Conservation (phyloP, 1,139 yeast species). For the Saccharomyces hybrid region DNA sequence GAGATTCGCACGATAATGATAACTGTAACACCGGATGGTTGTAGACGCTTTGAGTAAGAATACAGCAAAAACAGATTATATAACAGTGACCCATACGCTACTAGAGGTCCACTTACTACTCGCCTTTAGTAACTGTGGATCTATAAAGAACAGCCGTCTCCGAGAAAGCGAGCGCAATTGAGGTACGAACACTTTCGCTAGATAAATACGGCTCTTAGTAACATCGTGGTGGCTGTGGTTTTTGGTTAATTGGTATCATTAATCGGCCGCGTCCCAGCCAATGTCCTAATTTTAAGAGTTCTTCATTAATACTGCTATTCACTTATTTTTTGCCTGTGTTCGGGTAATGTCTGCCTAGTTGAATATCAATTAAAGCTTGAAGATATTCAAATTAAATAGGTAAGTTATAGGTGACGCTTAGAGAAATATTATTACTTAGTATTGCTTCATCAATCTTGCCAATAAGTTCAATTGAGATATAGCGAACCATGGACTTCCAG, state of each 20-base stretch:
- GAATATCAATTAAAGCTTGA: neutral
- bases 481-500: slow-evolving; percentile 12
- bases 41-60: neutral
- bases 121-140: neutral
- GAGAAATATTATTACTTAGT: neutral
- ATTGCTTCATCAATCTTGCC: neutral
- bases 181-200: neutral
- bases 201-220: neutral
- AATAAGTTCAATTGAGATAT: neutral
- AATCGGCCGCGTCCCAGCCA: neutral
- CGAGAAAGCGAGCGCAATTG: neutral
- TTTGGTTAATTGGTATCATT: no score
- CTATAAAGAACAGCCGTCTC: neutral
- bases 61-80: neutral
- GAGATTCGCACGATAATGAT: neutral
- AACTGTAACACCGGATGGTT: neutral
- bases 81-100: neutral
- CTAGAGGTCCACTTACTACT: neutral
- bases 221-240: neutral
- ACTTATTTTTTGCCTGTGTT: neutral
- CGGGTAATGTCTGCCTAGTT: neutral
- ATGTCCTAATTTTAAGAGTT: slow-evolving; percentile 37
- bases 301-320: neutral
- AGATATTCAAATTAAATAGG: neutral
- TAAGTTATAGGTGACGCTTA: neutral